Percentiles rank a stretch among this genome's conserved stretches.
phyloP scores from a whole-genome alignment of 2,329 filamentous ascomycete species.

The Paraphaeosphaeria sporulosa region DNA sequence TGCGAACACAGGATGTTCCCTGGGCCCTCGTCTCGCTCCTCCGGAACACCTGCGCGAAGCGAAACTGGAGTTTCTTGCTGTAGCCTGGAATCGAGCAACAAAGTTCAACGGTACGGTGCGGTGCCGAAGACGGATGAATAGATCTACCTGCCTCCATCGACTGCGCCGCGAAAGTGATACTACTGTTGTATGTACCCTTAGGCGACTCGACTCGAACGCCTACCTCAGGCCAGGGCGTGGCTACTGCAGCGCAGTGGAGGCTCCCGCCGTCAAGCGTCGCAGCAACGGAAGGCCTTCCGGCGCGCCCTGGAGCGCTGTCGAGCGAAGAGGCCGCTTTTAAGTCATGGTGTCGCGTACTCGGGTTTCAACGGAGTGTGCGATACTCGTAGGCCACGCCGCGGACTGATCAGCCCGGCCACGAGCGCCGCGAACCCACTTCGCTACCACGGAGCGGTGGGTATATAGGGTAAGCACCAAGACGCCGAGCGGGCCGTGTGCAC shows the following conservation, averaged over 20 bases:
- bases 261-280: background rate
- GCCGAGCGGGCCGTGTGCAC: background rate
- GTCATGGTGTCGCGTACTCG: too few relatives aligned
- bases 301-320: too few relatives aligned
- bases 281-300: background rate
- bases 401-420: too few relatives aligned
- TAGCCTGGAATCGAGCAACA: background rate
- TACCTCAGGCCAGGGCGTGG: background rate
- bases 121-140: background rate
- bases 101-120: background rate
- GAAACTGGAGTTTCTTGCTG: background rate
- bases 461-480: background rate
- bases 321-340: too few relatives aligned
- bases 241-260: background rate
- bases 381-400: too few relatives aligned
- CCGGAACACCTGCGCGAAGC: background rate
- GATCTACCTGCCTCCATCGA: background rate
- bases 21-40: background rate
- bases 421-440: too few relatives aligned
- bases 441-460: background rate
- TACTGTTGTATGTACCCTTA: too few relatives aligned
- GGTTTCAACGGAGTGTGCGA: too few relatives aligned
- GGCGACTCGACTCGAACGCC: background rate
- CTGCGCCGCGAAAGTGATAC: too few relatives aligned
- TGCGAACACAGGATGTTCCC: conserved; percentile 6